Conservation (phyloP, 345 rosid species). For the Erysimum cheiranthoides region DNA sequence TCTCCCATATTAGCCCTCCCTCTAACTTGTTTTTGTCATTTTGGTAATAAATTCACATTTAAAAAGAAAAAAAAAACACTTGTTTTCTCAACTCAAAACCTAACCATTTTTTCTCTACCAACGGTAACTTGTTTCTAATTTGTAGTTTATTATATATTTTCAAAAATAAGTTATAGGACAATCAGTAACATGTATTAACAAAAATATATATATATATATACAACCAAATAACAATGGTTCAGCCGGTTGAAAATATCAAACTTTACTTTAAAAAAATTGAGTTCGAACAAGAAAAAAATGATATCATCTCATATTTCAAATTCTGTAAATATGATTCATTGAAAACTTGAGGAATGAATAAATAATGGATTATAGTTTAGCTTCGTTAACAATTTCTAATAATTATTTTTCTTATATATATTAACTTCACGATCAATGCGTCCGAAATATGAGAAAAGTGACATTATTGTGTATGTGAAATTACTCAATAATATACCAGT, state of each 20-base stretch:
- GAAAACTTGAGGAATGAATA: neutral
- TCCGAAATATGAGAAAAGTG: neutral
- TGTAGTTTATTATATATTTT: neutral
- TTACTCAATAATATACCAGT: neutral
- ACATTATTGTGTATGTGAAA: neutral
- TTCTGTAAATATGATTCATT: neutral
- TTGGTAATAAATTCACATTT: too few species aligned
- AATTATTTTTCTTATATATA: neutral
- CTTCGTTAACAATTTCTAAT: constrained; percentile 1
- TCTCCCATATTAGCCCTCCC: neutral
- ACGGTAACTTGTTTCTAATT: constrained; percentile 6
- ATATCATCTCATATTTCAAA: neutral
- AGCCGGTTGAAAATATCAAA: neutral
- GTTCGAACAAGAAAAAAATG: neutral
- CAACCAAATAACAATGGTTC: neutral
- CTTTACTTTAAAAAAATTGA: constrained; percentile 11
- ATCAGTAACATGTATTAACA: too few species aligned
- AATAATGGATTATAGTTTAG: neutral
- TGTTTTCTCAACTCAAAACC: neutral
- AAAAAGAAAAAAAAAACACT: too few species aligned
- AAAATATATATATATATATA: too few species aligned
- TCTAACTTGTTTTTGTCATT: neutral
- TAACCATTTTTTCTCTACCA: neutral
- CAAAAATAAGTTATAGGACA: neutral
- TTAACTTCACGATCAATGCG: neutral